Evolutionary conservation across 2,329 filamentous ascomycete genomes (phyloP), one percentile per base, ranked within the genome.

Genomic region (Fusarium sp.): DNA sequence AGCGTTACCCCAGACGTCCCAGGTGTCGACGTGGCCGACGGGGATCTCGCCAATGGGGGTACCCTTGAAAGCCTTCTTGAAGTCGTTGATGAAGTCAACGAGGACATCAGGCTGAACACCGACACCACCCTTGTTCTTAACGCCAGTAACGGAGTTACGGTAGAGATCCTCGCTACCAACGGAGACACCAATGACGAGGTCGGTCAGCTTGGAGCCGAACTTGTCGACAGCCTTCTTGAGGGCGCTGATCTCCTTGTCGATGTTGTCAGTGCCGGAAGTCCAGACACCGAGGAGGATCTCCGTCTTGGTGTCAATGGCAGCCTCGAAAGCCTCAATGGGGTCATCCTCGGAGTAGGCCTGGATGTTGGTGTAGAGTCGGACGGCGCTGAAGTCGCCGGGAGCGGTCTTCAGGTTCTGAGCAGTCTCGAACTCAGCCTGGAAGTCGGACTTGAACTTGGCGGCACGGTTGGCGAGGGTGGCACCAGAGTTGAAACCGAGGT

Each of bases 261-360:
- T 92, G 80, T 86, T 88, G 62, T 82, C 81, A 50, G 84, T 84
- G 74, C 88, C 88, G 24, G 87, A 88, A 55, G 87, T 82, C 91
- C 91, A 93, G 78, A 92, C 84, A 72, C 91, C 91, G 58, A 91
- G 89, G 41, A 93, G 88, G 50, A 93, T 83, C 73, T 87, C 83
- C 24, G 89, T 90, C 48, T 90, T 85, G 70, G 89, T 90, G 67
- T 86, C 83, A 51, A 91, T 85, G 77, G 91, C 91, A 41, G 91
- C 91, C 84, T 94, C 93, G 84, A 96, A 90, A 47, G 95, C 95
- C 85, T 94, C 86, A 79, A 97, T 86, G 59, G 94, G 95, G 82
- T 96, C 92, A 76, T 89, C 88, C 85, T 93, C 88, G 79, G 91
- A 85, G 82, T 89, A 85, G 79, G 87, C 87, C 81, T 90, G 88